phyloP scores from a whole-genome alignment of 148 eudicot species.

The Cornus suecica region DNA sequence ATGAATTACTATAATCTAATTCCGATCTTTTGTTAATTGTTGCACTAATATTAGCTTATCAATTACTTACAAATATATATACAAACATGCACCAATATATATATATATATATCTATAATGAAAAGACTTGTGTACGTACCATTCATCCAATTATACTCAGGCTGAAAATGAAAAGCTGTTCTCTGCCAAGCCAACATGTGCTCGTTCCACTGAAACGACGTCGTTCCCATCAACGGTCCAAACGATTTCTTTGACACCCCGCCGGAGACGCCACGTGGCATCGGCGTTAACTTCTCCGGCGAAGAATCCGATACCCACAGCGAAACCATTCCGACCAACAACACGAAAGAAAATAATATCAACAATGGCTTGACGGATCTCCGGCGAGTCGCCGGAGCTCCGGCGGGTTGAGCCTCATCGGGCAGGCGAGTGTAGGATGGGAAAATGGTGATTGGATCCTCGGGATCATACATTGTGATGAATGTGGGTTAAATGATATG shows the following conservation, averaged over 20 bases:
- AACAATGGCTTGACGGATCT: not conserved
- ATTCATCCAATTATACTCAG: constrained; percentile 73
- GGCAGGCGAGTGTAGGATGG: not conserved
- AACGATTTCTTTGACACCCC: constrained; percentile 50
- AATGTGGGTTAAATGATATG: too few relatives aligned
- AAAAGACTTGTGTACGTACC: constrained; percentile 46
- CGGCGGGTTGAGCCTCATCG: not conserved
- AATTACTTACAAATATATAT: not conserved
- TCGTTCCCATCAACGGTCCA: constrained; percentile 13
- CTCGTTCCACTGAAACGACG: constrained; percentile 23
- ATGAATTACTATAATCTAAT: too few relatives aligned
- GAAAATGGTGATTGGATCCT: not conserved
- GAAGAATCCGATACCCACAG: not conserved
- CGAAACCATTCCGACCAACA: not conserved
- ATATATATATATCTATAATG: too few relatives aligned
- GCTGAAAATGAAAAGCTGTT: constrained; percentile 70
- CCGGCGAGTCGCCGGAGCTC: too few relatives aligned
- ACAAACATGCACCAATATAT: too few relatives aligned
- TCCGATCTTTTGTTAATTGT: too few relatives aligned
- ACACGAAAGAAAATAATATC: not conserved
- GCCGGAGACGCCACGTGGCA: constrained; percentile 42
- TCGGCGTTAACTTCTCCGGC: not conserved
- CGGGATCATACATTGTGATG: not conserved
- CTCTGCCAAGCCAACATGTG: constrained; percentile 59
- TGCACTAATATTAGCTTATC: not conserved